Evolutionary conservation across 83 land plant species (phyloP).

Genomic region (Thuja plicata): DNA sequence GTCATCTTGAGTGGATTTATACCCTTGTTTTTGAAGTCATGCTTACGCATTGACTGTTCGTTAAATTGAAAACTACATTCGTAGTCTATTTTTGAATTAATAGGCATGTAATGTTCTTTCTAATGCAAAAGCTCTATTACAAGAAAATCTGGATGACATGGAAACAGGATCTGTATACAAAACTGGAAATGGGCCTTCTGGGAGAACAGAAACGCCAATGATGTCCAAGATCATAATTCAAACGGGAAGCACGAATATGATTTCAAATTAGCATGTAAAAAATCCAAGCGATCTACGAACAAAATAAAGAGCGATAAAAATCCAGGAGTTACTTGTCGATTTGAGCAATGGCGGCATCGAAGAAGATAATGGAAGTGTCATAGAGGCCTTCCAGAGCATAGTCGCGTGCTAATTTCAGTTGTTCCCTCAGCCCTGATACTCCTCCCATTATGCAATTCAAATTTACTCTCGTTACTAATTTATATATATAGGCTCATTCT

Average conservation of each 20-base stretch:
- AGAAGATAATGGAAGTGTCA: conserved; percentile 93
- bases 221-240: not conserved
- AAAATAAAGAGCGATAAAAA: not conserved
- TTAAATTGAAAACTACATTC: not conserved
- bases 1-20: not conserved
- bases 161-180: not conserved
- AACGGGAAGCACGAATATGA: not conserved
- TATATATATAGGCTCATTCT: no score
- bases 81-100: not conserved
- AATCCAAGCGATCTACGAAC: not conserved
- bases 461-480: no score
- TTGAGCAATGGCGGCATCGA: conserved; percentile 97
- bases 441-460: not conserved
- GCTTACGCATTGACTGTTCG: not conserved
- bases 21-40: not conserved
- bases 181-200: not conserved
- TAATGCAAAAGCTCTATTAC: not conserved
- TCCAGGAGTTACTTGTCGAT: conserved; percentile 78
- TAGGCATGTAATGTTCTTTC: not conserved
- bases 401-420: conserved; percentile 87
- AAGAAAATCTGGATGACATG: not conserved
- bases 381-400: conserved; percentile 90
- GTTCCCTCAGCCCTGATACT: conserved; percentile 78
- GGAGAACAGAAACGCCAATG: not conserved
- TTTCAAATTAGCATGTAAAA: not conserved